Evolutionary conservation across 768 basidiomycete genomes (phyloP), one percentile per base, ranked within the genome.

Genomic region (Russula ochroleuca): DNA sequence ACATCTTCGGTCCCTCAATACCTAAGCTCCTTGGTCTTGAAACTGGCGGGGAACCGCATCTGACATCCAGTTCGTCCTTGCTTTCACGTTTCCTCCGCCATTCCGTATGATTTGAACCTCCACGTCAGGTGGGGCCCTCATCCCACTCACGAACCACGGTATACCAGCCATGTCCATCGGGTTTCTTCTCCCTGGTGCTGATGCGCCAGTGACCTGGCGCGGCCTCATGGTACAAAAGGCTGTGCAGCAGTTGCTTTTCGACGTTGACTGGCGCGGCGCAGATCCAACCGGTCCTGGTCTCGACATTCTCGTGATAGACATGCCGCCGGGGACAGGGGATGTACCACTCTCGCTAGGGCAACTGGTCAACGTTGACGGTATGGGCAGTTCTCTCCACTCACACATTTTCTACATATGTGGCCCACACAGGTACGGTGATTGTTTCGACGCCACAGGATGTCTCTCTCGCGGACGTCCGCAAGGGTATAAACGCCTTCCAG

Each of bases 191-290:
- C 88, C 90, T 1, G 76, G 77, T 59, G 80, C 80, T 40, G 92
- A 95, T 71, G 85, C 86, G 0, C 87, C 94, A 0, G 81, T 98
- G 37, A 92, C 96, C 35, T 99, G 96, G 96, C 82, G 96, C 28
- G 96, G 96, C 2, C 81, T 97, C 23, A 98, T 98, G 96, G 96
- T 98, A 1, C 94, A 96, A 76, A 98, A 98, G 72, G 94, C 95
- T 28, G 93, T 95, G 0, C 95, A 98, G 72, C 95, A 98, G 72
- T 80, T 98, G 0, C 81, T 98, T 1, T 98, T 99, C 70, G 94
- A 98, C 68, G 93, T 97, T 6, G 95, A 98, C 73, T 98, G 96
- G 95, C 73, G 81, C 40, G 73, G 73, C 23, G 59, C 59, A 35
- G 57, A 60, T 35, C 72, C 71, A 73, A 70, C 13, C 77, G 77